These are phyloP conservation scores for Closterium sp. DNA, from an alignment of 139 green algal species.

Conservation along the genomic window DNA sequence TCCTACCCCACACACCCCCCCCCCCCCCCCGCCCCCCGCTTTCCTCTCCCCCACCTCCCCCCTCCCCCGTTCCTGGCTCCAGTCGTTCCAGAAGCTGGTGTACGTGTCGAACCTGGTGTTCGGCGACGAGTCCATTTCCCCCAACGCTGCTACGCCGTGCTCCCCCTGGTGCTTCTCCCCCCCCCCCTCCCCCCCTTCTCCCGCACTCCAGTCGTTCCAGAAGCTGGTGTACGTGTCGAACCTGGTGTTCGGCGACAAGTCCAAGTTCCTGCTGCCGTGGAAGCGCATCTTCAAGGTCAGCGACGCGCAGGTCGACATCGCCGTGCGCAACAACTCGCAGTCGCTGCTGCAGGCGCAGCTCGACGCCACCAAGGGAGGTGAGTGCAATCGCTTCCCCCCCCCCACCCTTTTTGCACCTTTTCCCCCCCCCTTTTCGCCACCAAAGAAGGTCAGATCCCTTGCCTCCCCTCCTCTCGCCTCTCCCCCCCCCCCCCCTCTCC, in stretches of 20 bases:
- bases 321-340: conserved; percentile 54
- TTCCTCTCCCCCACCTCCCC: not conserved
- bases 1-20: no score
- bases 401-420: no score
- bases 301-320: conserved; percentile 65
- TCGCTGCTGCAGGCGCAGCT: conserved; percentile 74
- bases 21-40: no score
- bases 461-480: no score
- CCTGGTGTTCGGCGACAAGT: no score
- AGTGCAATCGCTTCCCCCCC: not conserved
- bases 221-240: no score
- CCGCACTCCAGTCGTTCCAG: conserved; percentile 82
- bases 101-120: conserved; percentile 81
- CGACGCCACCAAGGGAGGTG: conserved; percentile 36
- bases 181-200: no score
- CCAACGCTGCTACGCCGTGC: conserved; percentile 76
- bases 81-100: conserved; percentile 94
- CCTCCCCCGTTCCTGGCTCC: not conserved
- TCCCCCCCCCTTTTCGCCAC: no score
- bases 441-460: no score
- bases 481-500: no score
- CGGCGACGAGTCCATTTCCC: conserved; percentile 71
- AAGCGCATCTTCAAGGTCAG: conserved; percentile 85
- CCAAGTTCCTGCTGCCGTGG: conserved; percentile 91
- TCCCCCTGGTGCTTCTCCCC: no score